Percentiles rank a stretch among this genome's conserved stretches.
Conservation (phyloP, 805 yeast species). For the Ogataea siamensis region DNA sequence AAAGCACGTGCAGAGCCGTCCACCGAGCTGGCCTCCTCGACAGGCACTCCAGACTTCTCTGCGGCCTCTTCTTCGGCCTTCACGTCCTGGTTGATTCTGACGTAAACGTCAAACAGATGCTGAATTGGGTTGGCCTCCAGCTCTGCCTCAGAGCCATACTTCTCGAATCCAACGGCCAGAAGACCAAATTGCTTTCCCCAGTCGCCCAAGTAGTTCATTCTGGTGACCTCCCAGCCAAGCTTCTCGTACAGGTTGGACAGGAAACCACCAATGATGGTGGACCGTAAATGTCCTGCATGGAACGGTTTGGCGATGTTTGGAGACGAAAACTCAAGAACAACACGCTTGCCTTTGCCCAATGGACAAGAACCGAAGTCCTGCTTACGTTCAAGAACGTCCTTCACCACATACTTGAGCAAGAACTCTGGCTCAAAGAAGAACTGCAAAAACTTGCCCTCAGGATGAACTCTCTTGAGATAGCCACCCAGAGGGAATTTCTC, state of each 20-base stretch:
- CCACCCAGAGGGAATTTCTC: slow-evolving; percentile 70
- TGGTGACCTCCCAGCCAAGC: slow-evolving; percentile 86
- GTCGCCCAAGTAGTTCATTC: slow-evolving; percentile 96
- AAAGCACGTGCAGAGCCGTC: slow-evolving; percentile 84
- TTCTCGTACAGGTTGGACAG: slow-evolving; percentile 84
- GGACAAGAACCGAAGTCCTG: slow-evolving; percentile 72
- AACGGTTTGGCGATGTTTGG: slow-evolving; percentile 99
- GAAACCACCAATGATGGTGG: slow-evolving; percentile 97
- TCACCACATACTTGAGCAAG: slow-evolving; percentile 65
- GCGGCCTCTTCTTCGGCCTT: slow-evolving; percentile 56
- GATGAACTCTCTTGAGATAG: slow-evolving; percentile 65
- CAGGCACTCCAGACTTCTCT: slow-evolving; percentile 48
- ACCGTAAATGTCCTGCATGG: slow-evolving; percentile 98
- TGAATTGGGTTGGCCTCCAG: slow-evolving; percentile 80
- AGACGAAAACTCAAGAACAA: slow-evolving; percentile 87
- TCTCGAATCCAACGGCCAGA: slow-evolving; percentile 86
- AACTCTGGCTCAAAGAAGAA: slow-evolving; percentile 73
- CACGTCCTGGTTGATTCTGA: slow-evolving; percentile 76
- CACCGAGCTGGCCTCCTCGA: slow-evolving; percentile 48
- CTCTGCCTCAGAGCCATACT: slow-evolving; percentile 76
- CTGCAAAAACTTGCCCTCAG: slow-evolving; percentile 90
- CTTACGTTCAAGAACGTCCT: slow-evolving; percentile 61
- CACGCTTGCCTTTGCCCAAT: slow-evolving; percentile 66
- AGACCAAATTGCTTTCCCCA: slow-evolving; percentile 99
- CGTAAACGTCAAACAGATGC: slow-evolving; percentile 94